A percentile compares a stretch with the other conserved stretches of the same genome.
These are phyloP conservation scores for Symmetrospora coprosmae DNA, from an alignment of 768 basidiomycete species.

Conservation along the genomic window DNA sequence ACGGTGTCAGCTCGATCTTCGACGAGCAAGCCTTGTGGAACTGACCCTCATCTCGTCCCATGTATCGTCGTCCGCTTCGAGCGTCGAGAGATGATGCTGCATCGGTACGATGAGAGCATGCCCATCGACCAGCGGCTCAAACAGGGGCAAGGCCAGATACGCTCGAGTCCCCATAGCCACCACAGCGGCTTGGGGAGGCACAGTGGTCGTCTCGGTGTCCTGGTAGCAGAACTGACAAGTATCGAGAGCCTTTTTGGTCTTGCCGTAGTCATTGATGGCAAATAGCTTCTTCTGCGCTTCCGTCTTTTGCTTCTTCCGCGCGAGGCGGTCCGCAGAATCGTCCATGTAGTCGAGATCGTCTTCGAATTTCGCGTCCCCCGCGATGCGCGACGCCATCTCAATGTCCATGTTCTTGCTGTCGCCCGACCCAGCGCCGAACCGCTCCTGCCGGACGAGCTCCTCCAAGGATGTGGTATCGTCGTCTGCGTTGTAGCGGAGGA, in stretches of 20 bases:
- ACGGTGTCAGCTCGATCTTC: not conserved
- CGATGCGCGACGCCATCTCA: constrained; percentile 73
- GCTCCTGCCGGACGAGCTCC: constrained; percentile 84
- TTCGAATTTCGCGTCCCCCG: constrained; percentile 77
- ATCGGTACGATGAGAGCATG: constrained; percentile 94
- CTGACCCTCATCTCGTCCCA: constrained; percentile 92
- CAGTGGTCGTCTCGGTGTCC: constrained; percentile 53
- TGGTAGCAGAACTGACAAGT: constrained; percentile 69
- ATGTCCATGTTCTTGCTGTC: constrained; percentile 86
- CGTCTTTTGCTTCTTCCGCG: constrained; percentile 83
- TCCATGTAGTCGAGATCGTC: constrained; percentile 88
- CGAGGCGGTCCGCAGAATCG: constrained; percentile 85
- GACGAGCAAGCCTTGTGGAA: not conserved
- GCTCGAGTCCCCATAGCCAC: constrained; percentile 78
- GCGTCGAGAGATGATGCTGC: constrained; percentile 75
- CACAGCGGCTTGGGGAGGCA: constrained; percentile 69
- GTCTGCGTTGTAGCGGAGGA: constrained; percentile 76
- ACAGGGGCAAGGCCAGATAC: constrained; percentile 77
- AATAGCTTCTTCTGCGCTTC: constrained; percentile 95
- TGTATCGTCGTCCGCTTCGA: constrained; percentile 91
- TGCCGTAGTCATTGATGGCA: constrained; percentile 90
- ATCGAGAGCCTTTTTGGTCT: constrained; percentile 77
- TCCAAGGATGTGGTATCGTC: constrained; percentile 74
- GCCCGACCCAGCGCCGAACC: constrained; percentile 69
- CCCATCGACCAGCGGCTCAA: constrained; percentile 75